A percentile compares a stretch with the other conserved stretches of the same genome.
Evolutionary conservation across 345 rosid genomes (phyloP).

Genomic region (Syzygium oleosum): DNA sequence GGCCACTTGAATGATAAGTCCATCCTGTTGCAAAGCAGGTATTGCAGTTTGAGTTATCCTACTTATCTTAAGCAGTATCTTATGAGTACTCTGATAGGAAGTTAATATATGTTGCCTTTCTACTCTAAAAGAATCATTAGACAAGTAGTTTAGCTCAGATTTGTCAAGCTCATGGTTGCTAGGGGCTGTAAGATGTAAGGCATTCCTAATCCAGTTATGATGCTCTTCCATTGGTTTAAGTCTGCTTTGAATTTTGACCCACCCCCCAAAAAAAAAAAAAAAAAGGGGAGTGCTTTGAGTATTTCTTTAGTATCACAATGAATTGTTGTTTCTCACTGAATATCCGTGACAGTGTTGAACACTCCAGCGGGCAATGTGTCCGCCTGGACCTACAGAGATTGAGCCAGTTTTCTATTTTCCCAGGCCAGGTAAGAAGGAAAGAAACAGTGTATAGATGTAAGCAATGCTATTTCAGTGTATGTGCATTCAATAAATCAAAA

Average conservation of each 20-base stretch:
- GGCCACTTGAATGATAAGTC: slow-evolving; percentile 90
- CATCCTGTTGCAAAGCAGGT: slow-evolving; percentile 85
- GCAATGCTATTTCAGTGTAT: background rate
- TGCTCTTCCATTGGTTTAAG: background rate
- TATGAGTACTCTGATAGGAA: background rate
- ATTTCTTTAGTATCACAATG: background rate
- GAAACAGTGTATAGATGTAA: background rate
- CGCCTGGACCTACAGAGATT: slow-evolving; percentile 68
- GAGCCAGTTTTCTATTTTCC: slow-evolving; percentile 72
- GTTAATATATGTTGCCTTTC: background rate
- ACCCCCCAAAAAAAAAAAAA: too few relatives aligned
- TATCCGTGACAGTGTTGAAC: slow-evolving; percentile 43
- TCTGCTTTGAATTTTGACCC: background rate
- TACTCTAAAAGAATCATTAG: background rate
- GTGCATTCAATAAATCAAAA: background rate
- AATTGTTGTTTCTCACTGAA: background rate
- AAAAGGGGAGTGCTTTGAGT: too few relatives aligned
- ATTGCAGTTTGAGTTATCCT: slow-evolving; percentile 3
- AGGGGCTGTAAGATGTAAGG: background rate
- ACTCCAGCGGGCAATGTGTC: slow-evolving; percentile 78
- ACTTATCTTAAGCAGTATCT: background rate
- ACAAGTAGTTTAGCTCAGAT: background rate
- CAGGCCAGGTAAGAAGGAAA: slow-evolving; percentile 71
- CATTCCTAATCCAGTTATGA: background rate
- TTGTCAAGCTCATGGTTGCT: background rate